Evolutionary conservation across 2,329 filamentous ascomycete genomes (phyloP), one percentile per base, ranked within the genome.

Genomic region (Colletotrichum simmondsii): DNA sequence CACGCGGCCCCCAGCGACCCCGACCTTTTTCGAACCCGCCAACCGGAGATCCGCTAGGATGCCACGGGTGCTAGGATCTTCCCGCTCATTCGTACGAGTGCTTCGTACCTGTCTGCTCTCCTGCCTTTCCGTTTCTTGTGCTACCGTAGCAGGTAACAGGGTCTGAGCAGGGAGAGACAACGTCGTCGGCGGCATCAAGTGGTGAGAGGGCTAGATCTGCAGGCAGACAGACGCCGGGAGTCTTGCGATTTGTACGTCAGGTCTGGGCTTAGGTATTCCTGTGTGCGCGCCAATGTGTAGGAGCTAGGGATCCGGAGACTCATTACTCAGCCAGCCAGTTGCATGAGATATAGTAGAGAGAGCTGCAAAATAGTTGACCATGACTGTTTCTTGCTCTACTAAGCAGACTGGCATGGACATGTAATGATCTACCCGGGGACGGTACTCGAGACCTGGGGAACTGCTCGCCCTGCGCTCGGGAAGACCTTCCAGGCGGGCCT

Each of bases 31-130:
- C 46, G 22, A 61, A 22, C 37, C 64, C 57, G 67, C 53, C 68
- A 53, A 68, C 64, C 64, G 64, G 57, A 68, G 64, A 68, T 62
- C 68, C 68, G 68, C 64, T 56, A 49, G 57, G 63, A 58, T 60
- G 35, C 57, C 64, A 57, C 42, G 46, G 49, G 52, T 68, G 54
- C 69, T 69, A 69, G 64, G 65, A 69, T 68, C 49, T 68, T 72
- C 69, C 58, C 69, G 69, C 68, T 57, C 49, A 59, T 68, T 72
- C 37, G 26, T 58, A 52, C 42, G 8, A 49, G 42, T 49, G 42
- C 42, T 49, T 49, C 42, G 42, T 49, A 49, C 42, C 42, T 49
- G 8, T 49, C 19, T 49, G 19, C 42, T n/a, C 16, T 49, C 19
- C 42, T 49, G 42, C 19, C n/a, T 68, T 37, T 35, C 11, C 22